phyloP scores from a whole-genome alignment of 1,139 yeast species.

The Candida freyschussii region DNA sequence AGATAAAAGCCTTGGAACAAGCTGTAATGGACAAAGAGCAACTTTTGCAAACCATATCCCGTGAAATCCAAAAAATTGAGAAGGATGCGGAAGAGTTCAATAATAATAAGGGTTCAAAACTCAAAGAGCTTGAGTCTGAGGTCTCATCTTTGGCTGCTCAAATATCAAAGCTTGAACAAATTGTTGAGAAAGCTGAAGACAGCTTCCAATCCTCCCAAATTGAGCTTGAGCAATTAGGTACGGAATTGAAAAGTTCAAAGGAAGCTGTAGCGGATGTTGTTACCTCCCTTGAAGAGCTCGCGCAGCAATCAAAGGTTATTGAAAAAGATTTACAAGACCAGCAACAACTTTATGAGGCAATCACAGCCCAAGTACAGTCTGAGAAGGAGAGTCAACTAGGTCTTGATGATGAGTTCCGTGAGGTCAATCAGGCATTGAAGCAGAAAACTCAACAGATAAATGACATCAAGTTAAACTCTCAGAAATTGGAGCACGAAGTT shows the following conservation, averaged over 20 bases:
- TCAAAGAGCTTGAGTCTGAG: constrained; percentile 62
- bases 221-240: constrained; percentile 62
- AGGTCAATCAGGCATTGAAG: constrained; percentile 49
- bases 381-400: constrained; percentile 65
- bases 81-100: constrained; percentile 80
- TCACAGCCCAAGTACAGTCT: constrained; percentile 45
- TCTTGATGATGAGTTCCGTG: constrained; percentile 72
- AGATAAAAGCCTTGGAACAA: constrained; percentile 42
- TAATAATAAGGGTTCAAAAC: constrained; percentile 73
- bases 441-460: constrained; percentile 47
- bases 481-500: constrained; percentile 59
- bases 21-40: constrained; percentile 35
- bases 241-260: constrained; percentile 47
- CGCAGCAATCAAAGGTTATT: constrained; percentile 29
- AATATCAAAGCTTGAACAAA: constrained; percentile 38
- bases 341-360: constrained; percentile 31
- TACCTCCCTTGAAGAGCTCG: constrained; percentile 36
- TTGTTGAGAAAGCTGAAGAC: constrained; percentile 44
- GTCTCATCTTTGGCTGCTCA: constrained; percentile 37
- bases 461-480: constrained; percentile 50
- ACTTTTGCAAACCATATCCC: constrained; percentile 27
- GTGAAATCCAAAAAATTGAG: constrained; percentile 55
- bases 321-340: constrained; percentile 31
- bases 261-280: constrained; percentile 38
- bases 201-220: constrained; percentile 61